Conservation (phyloP, 2,329 filamentous ascomycete species). For the Tolypocladium album region DNA sequence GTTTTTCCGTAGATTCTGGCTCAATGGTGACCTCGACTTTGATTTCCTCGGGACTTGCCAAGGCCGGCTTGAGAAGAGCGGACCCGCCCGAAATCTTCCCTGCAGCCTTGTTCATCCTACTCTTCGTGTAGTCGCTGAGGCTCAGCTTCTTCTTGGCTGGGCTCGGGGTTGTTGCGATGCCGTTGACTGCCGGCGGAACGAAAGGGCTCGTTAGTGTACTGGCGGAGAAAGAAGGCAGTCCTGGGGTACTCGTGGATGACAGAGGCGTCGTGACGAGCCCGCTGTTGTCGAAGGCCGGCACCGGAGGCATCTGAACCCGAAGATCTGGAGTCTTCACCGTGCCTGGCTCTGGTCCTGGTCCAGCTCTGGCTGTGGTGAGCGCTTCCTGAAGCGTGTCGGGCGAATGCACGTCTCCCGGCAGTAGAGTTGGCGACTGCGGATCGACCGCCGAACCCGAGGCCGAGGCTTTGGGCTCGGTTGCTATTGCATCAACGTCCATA, state of each 20-base stretch:
- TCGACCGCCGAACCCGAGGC: constrained; percentile 10
- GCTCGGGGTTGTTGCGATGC: constrained; percentile 37
- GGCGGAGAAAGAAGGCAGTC: constrained; percentile 39
- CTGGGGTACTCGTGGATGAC: constrained; percentile 29
- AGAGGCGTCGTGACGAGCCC: constrained; percentile 33
- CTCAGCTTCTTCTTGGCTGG: constrained; percentile 59
- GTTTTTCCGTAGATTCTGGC: constrained; percentile 16
- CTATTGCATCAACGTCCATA: constrained; percentile 30
- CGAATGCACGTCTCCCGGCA: constrained; percentile 14
- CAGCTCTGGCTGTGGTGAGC: constrained; percentile 7
- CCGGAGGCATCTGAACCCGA: constrained; percentile 45
- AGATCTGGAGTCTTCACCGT: constrained; percentile 34
- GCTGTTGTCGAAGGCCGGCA: constrained; percentile 36
- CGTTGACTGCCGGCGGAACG: constrained; percentile 28
- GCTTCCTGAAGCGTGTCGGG: constrained; percentile 20
- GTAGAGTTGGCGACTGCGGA: constrained; percentile 12
- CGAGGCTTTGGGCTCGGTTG: constrained; percentile 16
- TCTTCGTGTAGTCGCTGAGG: constrained; percentile 54
- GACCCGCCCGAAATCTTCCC: constrained; percentile 19
- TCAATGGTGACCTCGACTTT: constrained; percentile 24
- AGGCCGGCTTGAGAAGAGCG: constrained; percentile 19
- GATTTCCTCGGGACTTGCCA: constrained; percentile 24
- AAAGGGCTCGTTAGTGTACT: constrained; percentile 31
- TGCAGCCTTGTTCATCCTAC: constrained; percentile 43
- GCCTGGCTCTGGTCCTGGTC: not conserved